Base-by-base conservation (phyloP, 441 rosid species). In the Erysimum pusillum region DNA sequence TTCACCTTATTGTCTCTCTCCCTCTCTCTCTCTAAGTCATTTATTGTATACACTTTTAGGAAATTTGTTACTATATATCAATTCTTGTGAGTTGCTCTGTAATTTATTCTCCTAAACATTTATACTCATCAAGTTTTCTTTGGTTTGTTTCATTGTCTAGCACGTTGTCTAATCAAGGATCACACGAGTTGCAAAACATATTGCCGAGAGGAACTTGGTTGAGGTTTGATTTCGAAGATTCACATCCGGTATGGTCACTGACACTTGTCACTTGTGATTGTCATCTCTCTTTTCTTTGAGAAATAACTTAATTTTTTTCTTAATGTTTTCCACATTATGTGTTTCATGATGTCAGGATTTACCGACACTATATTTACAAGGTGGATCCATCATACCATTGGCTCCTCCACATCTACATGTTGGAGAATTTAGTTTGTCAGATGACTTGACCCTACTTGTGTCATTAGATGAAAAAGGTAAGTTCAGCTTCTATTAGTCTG, bases 381-480 rank as follows among this genome's bases (percentile, higher is more conserved):
- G 98, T 31, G 99, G 99, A 82, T 88, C 91, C 72, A 90, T 96
- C 75, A 80, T 96, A 82, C 84, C 96, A 41, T 46, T 82, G 60
- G 93, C 90, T 77, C 93, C 87, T 75, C 84, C 89, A 63, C 87
- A 87, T 85, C 89, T 89, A 71, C 86, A 91, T 84, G 83, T 89
- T 64, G 90, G 86, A 65, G 96, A 93, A 80, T 87, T 83, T 65
- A 88, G 79, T 52, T 59, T 71, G 63, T 82, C 85, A 12, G 98
- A 96, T 75, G 99, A 93, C 79, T 83, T 96, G 63, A 93, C 88
- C 9, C 87, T 96, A 58, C 75, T 93, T 18, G 83, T 96, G 65
- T 94, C 99, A 57, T 83, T 96, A 77, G 95, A 96, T 86, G 92
- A 90, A 82, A 74, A 83, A 66, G 99, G 99, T 96, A 86, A 82